Evolutionary conservation across 75 land plant species (phyloP).

Genomic region (Isoetes taiwanensis): DNA sequence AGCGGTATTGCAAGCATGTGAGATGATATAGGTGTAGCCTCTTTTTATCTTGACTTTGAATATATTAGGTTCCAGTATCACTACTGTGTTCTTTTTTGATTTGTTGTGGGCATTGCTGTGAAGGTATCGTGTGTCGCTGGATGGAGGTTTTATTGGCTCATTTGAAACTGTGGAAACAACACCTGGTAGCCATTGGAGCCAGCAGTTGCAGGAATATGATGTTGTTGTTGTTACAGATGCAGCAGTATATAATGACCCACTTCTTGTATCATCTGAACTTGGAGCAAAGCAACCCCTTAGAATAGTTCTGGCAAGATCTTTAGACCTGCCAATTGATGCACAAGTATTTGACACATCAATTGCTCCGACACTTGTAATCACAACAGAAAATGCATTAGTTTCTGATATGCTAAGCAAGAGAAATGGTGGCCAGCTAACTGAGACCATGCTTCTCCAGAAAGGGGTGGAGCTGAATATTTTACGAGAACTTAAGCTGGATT

Average conservation of each 20-base stretch:
- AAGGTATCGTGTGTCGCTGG: conserved; percentile 63
- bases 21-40: no score
- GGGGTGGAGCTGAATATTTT: conserved; percentile 50
- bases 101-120: no score
- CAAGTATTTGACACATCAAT: conserved; percentile 18
- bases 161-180: conserved; percentile 33
- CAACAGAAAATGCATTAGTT: conserved; percentile 21
- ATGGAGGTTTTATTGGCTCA: conserved; percentile 39
- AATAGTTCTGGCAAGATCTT: conserved; percentile 35
- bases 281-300: conserved; percentile 69
- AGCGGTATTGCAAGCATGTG: no score
- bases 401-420: conserved; percentile 7
- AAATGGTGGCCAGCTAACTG: conserved; percentile 18
- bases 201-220: conserved; percentile 68
- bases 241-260: conserved; percentile 16
- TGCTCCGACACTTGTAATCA: conserved; percentile 32
- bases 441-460: conserved; percentile 11
- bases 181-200: conserved; percentile 53
- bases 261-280: conserved; percentile 46
- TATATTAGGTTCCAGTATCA: neutral
- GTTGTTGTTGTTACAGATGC: conserved; percentile 45
- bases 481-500: conserved; percentile 33
- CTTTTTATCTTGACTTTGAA: no score
- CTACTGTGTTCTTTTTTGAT: neutral
- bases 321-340: conserved; percentile 23